Conservation (phyloP, 176 grass and related monocot species). For the Phoenix dactylifera region DNA sequence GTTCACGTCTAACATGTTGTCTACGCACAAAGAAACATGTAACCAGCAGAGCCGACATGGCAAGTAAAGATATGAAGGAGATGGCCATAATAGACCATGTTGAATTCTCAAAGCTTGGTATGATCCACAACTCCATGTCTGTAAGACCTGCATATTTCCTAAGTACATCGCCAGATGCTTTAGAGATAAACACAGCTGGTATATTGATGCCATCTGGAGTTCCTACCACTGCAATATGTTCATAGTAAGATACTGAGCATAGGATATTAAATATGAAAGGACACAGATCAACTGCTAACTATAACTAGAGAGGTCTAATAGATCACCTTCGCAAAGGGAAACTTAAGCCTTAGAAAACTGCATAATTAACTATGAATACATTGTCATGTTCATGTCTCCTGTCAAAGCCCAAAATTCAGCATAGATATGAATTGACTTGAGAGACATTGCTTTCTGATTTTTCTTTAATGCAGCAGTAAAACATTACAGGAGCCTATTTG, state of each 20-base stretch:
- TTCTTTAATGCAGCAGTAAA: too few species aligned
- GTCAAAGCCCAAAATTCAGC: too few species aligned
- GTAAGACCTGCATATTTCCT: constrained; percentile 50
- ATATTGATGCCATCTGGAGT: constrained; percentile 64
- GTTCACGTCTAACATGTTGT: constrained; percentile 48
- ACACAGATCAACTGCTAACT: too few species aligned
- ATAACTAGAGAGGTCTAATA: too few species aligned
- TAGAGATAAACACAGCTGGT: constrained; percentile 68
- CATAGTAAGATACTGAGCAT: background rate
- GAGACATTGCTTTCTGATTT: too few species aligned
- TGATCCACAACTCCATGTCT: constrained; percentile 80
- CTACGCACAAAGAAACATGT: constrained; percentile 86
- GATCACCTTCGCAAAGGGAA: too few species aligned
- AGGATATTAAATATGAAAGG: too few species aligned
- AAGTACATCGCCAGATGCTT: constrained; percentile 59
- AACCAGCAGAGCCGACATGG: constrained; percentile 76
- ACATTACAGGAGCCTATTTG: too few species aligned
- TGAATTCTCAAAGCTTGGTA: constrained; percentile 63
- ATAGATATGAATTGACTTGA: too few species aligned
- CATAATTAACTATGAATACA: too few species aligned
- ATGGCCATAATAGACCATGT: constrained; percentile 72
- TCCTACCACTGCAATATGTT: constrained; percentile 72
- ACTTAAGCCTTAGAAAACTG: too few species aligned
- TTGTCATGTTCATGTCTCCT: too few species aligned
- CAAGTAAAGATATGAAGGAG: constrained; percentile 88